Conservation (phyloP, 2,329 filamentous ascomycete genomes). For the Alternaria sp. region DNA sequence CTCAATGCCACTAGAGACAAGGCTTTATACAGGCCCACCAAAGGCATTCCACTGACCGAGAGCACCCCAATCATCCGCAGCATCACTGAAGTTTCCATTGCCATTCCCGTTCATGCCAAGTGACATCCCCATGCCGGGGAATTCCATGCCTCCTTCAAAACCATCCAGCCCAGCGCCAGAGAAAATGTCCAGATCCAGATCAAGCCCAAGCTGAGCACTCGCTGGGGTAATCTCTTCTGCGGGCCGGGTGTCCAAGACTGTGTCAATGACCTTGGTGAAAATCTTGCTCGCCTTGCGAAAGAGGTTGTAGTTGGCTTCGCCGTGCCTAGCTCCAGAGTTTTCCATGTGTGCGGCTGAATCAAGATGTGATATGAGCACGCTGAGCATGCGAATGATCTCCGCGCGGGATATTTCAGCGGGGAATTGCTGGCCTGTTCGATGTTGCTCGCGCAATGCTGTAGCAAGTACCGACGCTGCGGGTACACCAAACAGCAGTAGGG, state of each 20-base stretch:
- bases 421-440: constrained; percentile 34
- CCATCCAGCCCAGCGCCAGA: constrained; percentile 36
- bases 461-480: constrained; percentile 39
- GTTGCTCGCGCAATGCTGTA: constrained; percentile 38
- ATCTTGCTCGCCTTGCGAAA: constrained; percentile 40
- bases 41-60: constrained; percentile 37
- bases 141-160: constrained; percentile 39
- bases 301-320: constrained; percentile 44
- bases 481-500: constrained; percentile 38
- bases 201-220: constrained; percentile 16
- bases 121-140: constrained; percentile 23
- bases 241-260: constrained; percentile 33
- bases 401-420: constrained; percentile 42
- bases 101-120: constrained; percentile 16
- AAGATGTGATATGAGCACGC: constrained; percentile 50
- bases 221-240: constrained; percentile 21
- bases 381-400: constrained; percentile 49
- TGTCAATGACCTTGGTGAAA: constrained; percentile 41
- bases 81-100: background rate
- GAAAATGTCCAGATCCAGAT: constrained; percentile 33
- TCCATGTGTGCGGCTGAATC: constrained; percentile 40
- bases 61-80: constrained; percentile 31
- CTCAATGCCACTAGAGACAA: rapidly evolving
- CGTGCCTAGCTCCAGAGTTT: constrained; percentile 39
- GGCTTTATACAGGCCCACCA: background rate